Conservation (phyloP, 768 basidiomycete genomes). For the Flagelloscypha sp. region DNA sequence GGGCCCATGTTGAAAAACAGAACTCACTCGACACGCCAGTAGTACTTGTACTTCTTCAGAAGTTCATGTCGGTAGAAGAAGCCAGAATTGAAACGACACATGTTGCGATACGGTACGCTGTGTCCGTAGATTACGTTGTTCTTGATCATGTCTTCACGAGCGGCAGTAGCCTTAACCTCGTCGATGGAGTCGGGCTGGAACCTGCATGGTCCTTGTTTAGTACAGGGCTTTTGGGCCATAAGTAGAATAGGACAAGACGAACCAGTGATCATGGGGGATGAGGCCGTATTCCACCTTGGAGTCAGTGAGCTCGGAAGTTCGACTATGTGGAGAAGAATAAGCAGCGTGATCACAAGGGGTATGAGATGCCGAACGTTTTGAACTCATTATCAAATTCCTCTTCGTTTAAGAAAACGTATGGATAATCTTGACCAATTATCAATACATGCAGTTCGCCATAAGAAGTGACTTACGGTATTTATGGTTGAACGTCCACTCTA, state of each 20-base stretch:
- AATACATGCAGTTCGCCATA: no score
- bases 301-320: slow-evolving; percentile 50
- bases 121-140: slow-evolving; percentile 60
- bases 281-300: slow-evolving; percentile 62
- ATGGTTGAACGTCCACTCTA: slow-evolving; percentile 89
- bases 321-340: slow-evolving; percentile 24
- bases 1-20: not conserved
- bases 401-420: slow-evolving; percentile 86
- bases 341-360: slow-evolving; percentile 3
- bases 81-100: slow-evolving; percentile 78
- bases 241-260: no score
- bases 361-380: slow-evolving; percentile 40
- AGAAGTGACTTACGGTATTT: no score
- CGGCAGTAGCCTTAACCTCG: slow-evolving; percentile 55
- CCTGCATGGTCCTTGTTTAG: no score
- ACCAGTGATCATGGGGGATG: slow-evolving; percentile 76
- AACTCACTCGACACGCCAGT: slow-evolving; percentile 65
- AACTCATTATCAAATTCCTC: slow-evolving; percentile 64
- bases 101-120: slow-evolving; percentile 61
- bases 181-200: slow-evolving; percentile 62
- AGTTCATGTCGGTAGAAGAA: slow-evolving; percentile 85
- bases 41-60: slow-evolving; percentile 73
- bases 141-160: slow-evolving; percentile 63
- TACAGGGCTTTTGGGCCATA: no score
- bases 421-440: no score